Evolutionary conservation across 139 green algal species (phyloP).

Genomic region (Tetraselmis striata): DNA sequence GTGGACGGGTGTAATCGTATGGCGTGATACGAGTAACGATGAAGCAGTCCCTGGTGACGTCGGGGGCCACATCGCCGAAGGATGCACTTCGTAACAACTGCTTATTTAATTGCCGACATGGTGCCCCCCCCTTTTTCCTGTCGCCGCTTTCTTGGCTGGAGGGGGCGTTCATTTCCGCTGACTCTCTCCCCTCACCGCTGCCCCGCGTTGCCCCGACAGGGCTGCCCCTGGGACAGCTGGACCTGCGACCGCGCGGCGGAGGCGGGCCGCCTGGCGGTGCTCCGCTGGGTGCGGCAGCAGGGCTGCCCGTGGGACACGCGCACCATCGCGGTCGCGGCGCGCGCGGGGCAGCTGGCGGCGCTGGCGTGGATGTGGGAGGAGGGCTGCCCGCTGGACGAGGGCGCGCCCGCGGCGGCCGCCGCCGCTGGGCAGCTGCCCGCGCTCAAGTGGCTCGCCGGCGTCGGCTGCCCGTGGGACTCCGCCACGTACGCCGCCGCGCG

Average conservation of each 20-base stretch:
- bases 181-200: too few relatives aligned
- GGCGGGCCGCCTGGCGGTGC: constrained; percentile 1
- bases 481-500: neutral
- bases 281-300: neutral
- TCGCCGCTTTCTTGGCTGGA: too few relatives aligned
- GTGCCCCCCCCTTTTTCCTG: too few relatives aligned
- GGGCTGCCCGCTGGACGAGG: neutral
- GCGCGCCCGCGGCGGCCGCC: neutral
- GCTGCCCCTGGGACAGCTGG: constrained; percentile 4
- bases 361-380: neutral
- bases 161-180: too few relatives aligned
- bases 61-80: too few relatives aligned
- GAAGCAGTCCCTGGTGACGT: too few relatives aligned
- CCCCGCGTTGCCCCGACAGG: too few relatives aligned
- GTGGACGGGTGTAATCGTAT: too few relatives aligned
- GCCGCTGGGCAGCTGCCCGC: neutral
- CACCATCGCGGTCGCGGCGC: neutral
- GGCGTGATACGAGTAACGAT: too few relatives aligned
- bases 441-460: neutral
- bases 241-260: constrained; percentile 7
- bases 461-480: neutral
- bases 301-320: constrained; percentile 6
- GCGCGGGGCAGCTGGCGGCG: neutral
- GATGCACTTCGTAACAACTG: too few relatives aligned
- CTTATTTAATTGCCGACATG: too few relatives aligned